phyloP scores from a whole-genome alignment of 1,284 basidiomycete genomes.

The Fomitopsis pinicola region DNA sequence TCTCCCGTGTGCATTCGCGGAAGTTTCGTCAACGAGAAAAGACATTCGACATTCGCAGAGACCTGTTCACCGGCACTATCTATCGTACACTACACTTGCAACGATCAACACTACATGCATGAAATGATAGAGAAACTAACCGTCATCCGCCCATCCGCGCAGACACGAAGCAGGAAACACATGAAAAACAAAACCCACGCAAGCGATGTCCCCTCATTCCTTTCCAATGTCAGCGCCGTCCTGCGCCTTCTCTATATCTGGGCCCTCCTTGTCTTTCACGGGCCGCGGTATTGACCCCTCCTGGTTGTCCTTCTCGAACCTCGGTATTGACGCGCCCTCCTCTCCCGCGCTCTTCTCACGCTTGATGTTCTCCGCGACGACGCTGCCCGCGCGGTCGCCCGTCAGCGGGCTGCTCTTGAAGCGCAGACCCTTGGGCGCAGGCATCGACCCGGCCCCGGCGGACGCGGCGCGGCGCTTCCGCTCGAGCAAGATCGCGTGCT shows the following conservation, averaged over 20 bases:
- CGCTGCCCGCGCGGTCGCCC: constrained; percentile 36
- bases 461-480: constrained; percentile 41
- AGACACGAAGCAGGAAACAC: no score
- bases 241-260: constrained; percentile 21
- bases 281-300: background rate
- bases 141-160: no score
- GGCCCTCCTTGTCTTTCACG: constrained; percentile 29
- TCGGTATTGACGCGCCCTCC: constrained; percentile 20
- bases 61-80: no score
- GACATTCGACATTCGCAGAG: no score
- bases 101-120: no score
- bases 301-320: background rate
- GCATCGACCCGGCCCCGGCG: constrained; percentile 17
- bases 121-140: no score
- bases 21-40: no score
- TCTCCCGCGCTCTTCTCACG: constrained; percentile 20
- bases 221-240: background rate
- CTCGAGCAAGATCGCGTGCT: constrained; percentile 53
- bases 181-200: background rate
- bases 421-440: constrained; percentile 42
- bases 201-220: background rate
- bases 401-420: constrained; percentile 69
- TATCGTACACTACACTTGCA: no score
- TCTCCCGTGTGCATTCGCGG: no score
- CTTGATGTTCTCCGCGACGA: constrained; percentile 38